Conservation (phyloP, 345 rosid genomes). For the Lagerstroemia speciosa region DNA sequence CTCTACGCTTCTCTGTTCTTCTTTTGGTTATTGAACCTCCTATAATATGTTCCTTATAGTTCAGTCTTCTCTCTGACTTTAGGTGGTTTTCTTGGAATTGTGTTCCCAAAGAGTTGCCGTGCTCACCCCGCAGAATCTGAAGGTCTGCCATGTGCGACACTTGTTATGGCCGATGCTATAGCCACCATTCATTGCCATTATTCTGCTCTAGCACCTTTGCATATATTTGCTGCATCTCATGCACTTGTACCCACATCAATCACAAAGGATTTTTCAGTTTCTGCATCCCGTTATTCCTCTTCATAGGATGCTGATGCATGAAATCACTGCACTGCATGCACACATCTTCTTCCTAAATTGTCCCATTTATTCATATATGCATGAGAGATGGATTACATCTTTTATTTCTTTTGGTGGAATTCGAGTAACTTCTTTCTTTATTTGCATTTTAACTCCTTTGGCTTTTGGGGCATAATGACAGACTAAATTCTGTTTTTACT, state of each 20-base stretch:
- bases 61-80: slow-evolving; percentile 6
- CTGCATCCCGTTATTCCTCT: not conserved
- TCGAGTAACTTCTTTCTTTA: not conserved
- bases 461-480: not conserved
- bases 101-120: slow-evolving; percentile 75
- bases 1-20: slow-evolving; percentile 15
- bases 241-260: no score
- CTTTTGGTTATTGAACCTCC: not conserved
- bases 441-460: not conserved
- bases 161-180: not conserved
- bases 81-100: slow-evolving; percentile 94
- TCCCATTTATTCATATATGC: not conserved
- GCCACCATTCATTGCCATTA: not conserved
- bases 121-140: slow-evolving; percentile 68
- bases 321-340: not conserved
- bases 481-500: no score
- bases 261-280: not conserved
- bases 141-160: slow-evolving; percentile 31
- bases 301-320: not conserved
- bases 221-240: not conserved
- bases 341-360: not conserved
- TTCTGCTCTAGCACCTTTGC: not conserved
- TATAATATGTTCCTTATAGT: no score
- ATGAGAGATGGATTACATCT: not conserved
- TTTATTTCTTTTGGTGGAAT: not conserved